Conservation (phyloP, 2,329 filamentous ascomycete genomes). For the Hymenoscyphus occultus region DNA sequence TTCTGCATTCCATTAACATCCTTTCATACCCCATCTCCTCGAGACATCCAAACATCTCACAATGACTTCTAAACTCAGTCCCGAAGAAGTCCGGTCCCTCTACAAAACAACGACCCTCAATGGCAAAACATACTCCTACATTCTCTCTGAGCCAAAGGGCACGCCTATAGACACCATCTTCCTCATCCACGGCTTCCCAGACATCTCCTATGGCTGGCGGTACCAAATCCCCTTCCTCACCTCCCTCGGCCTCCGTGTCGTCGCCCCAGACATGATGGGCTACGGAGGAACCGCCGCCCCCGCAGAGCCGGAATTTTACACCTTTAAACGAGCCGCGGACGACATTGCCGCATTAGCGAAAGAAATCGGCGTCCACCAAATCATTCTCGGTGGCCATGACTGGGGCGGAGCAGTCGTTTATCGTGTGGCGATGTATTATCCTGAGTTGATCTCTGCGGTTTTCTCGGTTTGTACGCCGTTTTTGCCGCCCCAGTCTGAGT, state of each 20-base stretch:
- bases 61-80: slow-evolving; percentile 60
- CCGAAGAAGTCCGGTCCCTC: slow-evolving; percentile 63
- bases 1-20: no score
- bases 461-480: slow-evolving; percentile 83
- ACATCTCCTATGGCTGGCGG: slow-evolving; percentile 80
- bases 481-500: slow-evolving; percentile 50
- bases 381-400: slow-evolving; percentile 88
- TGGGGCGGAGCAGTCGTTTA: slow-evolving; percentile 78
- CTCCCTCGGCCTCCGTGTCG: slow-evolving; percentile 70
- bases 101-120: slow-evolving; percentile 62
- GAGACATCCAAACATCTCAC: slow-evolving; percentile 36
- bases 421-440: slow-evolving; percentile 70
- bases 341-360: slow-evolving; percentile 74
- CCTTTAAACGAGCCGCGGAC: slow-evolving; percentile 66
- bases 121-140: slow-evolving; percentile 68
- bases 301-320: slow-evolving; percentile 59
- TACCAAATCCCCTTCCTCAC: slow-evolving; percentile 79
- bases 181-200: slow-evolving; percentile 67
- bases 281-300: slow-evolving; percentile 77
- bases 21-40: no score
- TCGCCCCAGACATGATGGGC: slow-evolving; percentile 77
- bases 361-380: slow-evolving; percentile 43
- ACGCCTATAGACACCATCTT: slow-evolving; percentile 49
- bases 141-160: slow-evolving; percentile 50
- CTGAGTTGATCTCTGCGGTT: slow-evolving; percentile 67